These are phyloP conservation scores for Penicillium fimorum DNA, from an alignment of 495 filamentous ascomycete genomes.

Conservation along the genomic window DNA sequence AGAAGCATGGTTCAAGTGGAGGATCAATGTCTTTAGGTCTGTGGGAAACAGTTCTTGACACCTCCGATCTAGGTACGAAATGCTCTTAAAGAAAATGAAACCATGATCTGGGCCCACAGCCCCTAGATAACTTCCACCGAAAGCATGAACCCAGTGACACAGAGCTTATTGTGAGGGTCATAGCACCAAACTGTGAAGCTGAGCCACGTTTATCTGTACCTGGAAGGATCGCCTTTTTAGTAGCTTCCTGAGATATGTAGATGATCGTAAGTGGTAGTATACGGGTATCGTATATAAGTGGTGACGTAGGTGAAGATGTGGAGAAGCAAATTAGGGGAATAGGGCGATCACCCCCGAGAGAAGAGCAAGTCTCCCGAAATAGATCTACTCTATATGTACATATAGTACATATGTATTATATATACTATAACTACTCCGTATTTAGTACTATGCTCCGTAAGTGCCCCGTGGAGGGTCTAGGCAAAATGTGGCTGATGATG, in stretches of 20 bases:
- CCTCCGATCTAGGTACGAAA: background rate
- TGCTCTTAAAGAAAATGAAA: background rate
- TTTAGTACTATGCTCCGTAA: too few relatives aligned
- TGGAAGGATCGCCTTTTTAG: background rate
- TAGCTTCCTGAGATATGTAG: background rate
- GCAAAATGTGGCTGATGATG: background rate
- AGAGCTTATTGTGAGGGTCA: conserved; percentile 11
- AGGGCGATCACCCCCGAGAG: background rate
- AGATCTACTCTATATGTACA: background rate
- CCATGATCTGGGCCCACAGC: background rate
- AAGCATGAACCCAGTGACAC: conserved; percentile 3
- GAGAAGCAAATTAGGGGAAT: background rate
- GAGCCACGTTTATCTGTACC: background rate
- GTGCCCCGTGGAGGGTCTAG: background rate
- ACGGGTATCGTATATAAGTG: background rate
- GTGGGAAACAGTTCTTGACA: background rate
- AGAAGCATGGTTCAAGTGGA: background rate
- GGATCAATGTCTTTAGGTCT: background rate
- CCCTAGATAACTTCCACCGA: background rate
- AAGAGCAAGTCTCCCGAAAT: background rate
- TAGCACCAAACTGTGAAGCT: background rate
- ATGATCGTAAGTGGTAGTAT: background rate
- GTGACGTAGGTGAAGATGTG: conserved; percentile 6
- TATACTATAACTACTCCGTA: too few relatives aligned
- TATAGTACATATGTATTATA: too few relatives aligned